Conservation (phyloP, 768 basidiomycete genomes). For the Termitomyces sp. region DNA sequence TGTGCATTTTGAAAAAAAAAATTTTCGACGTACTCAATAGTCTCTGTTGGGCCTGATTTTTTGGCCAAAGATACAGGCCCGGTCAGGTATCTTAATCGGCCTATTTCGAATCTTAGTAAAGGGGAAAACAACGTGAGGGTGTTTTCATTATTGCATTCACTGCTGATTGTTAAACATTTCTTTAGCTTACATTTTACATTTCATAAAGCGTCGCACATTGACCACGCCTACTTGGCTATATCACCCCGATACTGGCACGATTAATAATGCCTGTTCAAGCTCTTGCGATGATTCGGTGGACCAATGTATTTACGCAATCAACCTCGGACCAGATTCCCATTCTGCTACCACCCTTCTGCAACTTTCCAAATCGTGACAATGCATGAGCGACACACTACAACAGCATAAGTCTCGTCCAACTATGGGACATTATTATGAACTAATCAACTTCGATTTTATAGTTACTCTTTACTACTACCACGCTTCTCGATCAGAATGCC, state of each 20-base stretch:
- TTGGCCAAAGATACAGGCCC: slow-evolving; percentile 33
- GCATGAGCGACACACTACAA: not conserved
- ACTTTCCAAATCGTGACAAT: slow-evolving; percentile 12
- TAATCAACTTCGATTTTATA: not conserved
- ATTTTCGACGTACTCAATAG: slow-evolving; percentile 23
- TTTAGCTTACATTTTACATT: slow-evolving; percentile 17
- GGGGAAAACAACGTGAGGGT: slow-evolving; percentile 38
- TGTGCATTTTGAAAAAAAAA: no score
- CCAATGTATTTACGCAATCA: slow-evolving; percentile 19
- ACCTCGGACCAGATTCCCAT: slow-evolving; percentile 30
- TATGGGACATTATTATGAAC: not conserved
- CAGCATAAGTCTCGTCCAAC: not conserved
- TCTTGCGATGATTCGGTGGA: slow-evolving; percentile 16
- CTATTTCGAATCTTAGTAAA: slow-evolving; percentile 32
- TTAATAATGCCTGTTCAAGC: slow-evolving; percentile 21
- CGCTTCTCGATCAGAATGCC: not conserved
- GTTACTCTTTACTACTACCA: not conserved
- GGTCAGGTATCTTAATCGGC: slow-evolving; percentile 31
- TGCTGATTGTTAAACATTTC: not conserved
- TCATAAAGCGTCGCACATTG: no score
- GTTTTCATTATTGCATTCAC: not conserved
- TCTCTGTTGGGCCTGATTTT: slow-evolving; percentile 28
- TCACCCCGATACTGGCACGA: slow-evolving; percentile 33
- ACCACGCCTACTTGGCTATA: slow-evolving; percentile 36
- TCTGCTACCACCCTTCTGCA: slow-evolving; percentile 14